phyloP scores from a whole-genome alignment of 306 rosid genomes.

The Coriaria nepalensis region DNA sequence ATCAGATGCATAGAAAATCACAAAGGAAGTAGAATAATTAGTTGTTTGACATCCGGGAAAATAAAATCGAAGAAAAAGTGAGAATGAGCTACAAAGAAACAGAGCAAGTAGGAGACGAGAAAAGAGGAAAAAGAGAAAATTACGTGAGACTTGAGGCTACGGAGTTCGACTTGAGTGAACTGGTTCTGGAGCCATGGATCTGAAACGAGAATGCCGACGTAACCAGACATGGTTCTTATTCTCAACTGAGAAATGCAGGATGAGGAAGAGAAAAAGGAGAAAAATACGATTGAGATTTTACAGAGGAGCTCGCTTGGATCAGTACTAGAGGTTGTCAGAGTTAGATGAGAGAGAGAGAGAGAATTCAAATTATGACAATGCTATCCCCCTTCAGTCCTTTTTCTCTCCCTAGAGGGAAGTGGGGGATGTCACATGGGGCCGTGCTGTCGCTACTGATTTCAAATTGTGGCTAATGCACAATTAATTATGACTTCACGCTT shows the following conservation, averaged over 20 bases:
- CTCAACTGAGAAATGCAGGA: background rate
- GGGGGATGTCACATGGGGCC: conserved; percentile 23
- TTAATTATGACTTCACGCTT: background rate
- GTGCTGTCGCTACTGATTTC: background rate
- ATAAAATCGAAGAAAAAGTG: background rate
- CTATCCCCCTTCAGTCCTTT: conserved; percentile 10
- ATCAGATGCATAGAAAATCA: conserved; percentile 6
- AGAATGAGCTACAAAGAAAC: background rate
- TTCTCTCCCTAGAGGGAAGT: conserved; percentile 8
- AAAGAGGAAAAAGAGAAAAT: conserved; percentile 7
- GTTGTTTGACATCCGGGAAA: background rate
- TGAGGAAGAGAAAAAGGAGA: background rate
- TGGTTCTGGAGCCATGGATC: conserved; percentile 98
- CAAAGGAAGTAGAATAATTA: background rate
- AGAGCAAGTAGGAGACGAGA: background rate
- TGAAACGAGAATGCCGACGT: conserved; percentile 90
- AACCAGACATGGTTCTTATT: conserved; percentile 42
- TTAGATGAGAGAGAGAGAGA: conserved; percentile 32
- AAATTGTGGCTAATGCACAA: background rate
- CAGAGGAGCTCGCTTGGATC: background rate
- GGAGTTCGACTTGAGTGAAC: conserved; percentile 96
- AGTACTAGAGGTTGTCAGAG: conserved; percentile 49
- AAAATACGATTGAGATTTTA: background rate
- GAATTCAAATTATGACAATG: conserved; percentile 49
- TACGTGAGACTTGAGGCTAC: conserved; percentile 75